phyloP scores from a whole-genome alignment of 805 yeast genomes.

The Komagataella pastoris region DNA sequence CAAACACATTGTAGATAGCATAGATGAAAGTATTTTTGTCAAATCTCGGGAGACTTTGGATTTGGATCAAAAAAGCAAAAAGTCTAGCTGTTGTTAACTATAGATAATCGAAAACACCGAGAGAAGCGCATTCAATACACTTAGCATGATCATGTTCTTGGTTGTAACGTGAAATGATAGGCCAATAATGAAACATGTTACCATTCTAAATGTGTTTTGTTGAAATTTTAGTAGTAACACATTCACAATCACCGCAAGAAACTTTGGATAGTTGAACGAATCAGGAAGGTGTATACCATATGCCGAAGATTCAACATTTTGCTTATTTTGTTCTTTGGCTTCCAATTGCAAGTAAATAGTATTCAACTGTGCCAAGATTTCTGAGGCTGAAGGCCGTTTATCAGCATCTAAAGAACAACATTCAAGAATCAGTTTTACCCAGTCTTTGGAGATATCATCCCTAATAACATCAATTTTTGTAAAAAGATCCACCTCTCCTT shows the following conservation, averaged over 20 bases:
- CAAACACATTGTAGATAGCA: constrained; percentile 14
- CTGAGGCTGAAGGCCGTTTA: constrained; percentile 28
- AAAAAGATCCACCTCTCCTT: constrained; percentile 7
- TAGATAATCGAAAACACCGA: background rate
- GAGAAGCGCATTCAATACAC: background rate
- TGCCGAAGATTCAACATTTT: constrained; percentile 1
- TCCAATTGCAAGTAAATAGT: background rate
- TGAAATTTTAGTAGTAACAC: background rate
- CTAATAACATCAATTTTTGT: constrained; percentile 9
- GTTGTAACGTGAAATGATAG: background rate
- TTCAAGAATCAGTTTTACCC: constrained; percentile 16
- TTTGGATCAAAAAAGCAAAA: background rate
- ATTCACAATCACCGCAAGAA: background rate
- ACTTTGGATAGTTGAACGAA: constrained; percentile 7
- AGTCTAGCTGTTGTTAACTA: background rate
- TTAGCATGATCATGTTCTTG: background rate
- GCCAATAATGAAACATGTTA: background rate
- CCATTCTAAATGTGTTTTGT: background rate
- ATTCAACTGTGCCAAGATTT: constrained; percentile 19
- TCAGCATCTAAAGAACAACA: constrained; percentile 16
- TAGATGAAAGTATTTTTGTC: constrained; percentile 15
- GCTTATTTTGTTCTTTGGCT: constrained; percentile 5
- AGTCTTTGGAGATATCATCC: constrained; percentile 20
- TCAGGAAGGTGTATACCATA: constrained; percentile 6
- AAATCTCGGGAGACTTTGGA: constrained; percentile 8